Conservation (phyloP, 495 filamentous ascomycete species). For the Penicillium canescens region DNA sequence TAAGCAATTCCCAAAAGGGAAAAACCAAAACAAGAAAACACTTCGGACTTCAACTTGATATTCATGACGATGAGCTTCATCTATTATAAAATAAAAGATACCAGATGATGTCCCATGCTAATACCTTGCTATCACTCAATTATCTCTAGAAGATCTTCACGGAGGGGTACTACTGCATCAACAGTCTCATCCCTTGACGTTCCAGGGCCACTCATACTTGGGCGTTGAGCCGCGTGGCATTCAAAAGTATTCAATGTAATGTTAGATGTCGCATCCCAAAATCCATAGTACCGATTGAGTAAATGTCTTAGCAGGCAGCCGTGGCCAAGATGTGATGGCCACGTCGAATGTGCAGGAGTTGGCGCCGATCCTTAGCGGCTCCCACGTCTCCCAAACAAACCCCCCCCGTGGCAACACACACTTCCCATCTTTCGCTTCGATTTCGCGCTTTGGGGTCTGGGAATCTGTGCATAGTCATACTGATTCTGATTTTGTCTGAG, state of each 20-base stretch:
- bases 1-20: slow-evolving; percentile 18
- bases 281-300: too few relatives aligned
- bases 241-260: background rate
- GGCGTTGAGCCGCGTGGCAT: too few relatives aligned
- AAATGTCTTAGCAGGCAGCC: too few relatives aligned
- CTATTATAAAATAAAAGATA: too few relatives aligned
- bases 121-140: too few relatives aligned
- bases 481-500: background rate
- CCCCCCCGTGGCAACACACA: slow-evolving; percentile 14
- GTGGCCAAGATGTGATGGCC: slow-evolving; percentile 22
- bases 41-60: background rate
- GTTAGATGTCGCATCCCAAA: too few relatives aligned
- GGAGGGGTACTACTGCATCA: too few relatives aligned
- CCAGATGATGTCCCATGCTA: too few relatives aligned
- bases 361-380: slow-evolving; percentile 33
- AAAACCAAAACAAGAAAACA: slow-evolving; percentile 39
- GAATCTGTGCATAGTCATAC: background rate
- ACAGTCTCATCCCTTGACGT: too few relatives aligned
- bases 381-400: slow-evolving; percentile 30
- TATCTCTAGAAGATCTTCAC: too few relatives aligned
- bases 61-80: too few relatives aligned
- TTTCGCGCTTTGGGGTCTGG: background rate
- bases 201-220: too few relatives aligned
- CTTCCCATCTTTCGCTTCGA: slow-evolving; percentile 8
- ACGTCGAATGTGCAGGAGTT: slow-evolving; percentile 28